phyloP scores from a whole-genome alignment of 2,329 filamentous ascomycete species.

The Pyricularia sp. region DNA sequence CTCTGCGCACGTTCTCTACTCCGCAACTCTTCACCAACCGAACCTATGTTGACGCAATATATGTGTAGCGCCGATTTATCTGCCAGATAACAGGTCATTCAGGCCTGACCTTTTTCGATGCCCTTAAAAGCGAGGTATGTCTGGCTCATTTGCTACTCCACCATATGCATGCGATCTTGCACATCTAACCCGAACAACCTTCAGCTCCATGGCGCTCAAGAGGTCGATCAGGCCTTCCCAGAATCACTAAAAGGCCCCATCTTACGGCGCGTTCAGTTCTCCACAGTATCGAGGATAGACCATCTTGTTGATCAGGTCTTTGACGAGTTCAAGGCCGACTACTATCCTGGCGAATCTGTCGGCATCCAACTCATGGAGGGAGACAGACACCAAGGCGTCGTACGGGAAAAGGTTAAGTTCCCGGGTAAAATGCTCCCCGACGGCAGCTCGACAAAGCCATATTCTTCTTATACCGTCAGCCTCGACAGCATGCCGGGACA shows the following conservation, averaged over 20 bases:
- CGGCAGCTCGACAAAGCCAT: constrained; percentile 60
- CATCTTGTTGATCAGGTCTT: constrained; percentile 61
- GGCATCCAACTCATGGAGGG: constrained; percentile 61
- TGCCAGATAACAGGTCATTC: constrained; percentile 95
- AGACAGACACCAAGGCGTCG: constrained; percentile 61
- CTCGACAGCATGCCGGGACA: constrained; percentile 58
- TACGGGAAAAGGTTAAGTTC: constrained; percentile 80
- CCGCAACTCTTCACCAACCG: neutral
- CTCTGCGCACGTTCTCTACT: neutral
- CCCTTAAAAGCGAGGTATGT: constrained; percentile 80
- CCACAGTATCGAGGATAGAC: constrained; percentile 80
- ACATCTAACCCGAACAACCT: neutral
- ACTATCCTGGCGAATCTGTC: constrained; percentile 81
- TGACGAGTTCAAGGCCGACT: constrained; percentile 79
- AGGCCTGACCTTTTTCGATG: constrained; percentile 84
- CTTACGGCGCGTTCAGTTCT: constrained; percentile 83
- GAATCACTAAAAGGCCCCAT: constrained; percentile 87
- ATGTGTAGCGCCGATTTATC: constrained; percentile 70
- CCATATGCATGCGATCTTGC: neutral
- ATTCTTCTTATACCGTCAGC: constrained; percentile 73
- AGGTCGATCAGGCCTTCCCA: constrained; percentile 87
- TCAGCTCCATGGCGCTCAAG: constrained; percentile 68
- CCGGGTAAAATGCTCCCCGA: constrained; percentile 53
- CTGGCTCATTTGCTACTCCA: neutral
- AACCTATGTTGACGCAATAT: neutral